Percentiles rank a stretch among this genome's conserved stretches.
Evolutionary conservation across 495 filamentous ascomycete genomes (phyloP).

Genomic region (Aspergillus sclerotiicarbonarius): DNA sequence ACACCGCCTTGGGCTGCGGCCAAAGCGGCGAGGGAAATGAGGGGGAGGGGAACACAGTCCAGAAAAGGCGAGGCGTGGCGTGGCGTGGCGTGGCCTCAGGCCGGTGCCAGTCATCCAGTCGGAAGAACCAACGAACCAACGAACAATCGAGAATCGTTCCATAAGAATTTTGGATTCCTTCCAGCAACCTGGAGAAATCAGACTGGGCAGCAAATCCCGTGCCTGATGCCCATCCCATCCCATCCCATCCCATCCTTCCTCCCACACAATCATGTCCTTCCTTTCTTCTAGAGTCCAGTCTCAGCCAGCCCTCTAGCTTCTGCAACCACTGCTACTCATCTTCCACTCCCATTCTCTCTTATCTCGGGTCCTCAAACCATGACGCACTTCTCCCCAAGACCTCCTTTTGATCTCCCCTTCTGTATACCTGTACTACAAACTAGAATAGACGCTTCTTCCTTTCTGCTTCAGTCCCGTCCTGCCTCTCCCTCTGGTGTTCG

Average conservation of each 20-base stretch:
- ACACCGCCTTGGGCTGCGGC: neutral
- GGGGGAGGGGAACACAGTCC: conserved; percentile 4
- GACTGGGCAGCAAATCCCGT: conserved; percentile 4
- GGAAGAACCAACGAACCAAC: neutral
- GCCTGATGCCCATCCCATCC: neutral
- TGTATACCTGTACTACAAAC: conserved; percentile 21
- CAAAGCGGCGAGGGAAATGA: conserved; percentile 5
- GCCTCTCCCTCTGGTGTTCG: neutral
- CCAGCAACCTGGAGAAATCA: no score
- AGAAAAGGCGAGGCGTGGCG: no score
- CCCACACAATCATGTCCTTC: conserved; percentile 6
- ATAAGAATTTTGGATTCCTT: neutral
- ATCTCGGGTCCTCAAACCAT: conserved; percentile 36
- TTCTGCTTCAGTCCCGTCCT: conserved; percentile 8
- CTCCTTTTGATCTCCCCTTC: conserved; percentile 30
- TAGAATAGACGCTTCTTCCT: conserved; percentile 5
- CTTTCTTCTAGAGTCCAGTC: neutral
- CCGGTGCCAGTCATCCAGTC: neutral
- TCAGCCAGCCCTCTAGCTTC: neutral
- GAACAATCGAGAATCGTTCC: neutral
- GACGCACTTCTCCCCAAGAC: conserved; percentile 38
- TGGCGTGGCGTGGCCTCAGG: conserved; percentile 1
- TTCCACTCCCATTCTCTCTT: conserved; percentile 7
- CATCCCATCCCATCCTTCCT: neutral
- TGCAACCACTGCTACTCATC: conserved; percentile 5